Base-by-base conservation (phyloP, 208 protist genomes). In the Acanthamoeba castellanii region DNA sequence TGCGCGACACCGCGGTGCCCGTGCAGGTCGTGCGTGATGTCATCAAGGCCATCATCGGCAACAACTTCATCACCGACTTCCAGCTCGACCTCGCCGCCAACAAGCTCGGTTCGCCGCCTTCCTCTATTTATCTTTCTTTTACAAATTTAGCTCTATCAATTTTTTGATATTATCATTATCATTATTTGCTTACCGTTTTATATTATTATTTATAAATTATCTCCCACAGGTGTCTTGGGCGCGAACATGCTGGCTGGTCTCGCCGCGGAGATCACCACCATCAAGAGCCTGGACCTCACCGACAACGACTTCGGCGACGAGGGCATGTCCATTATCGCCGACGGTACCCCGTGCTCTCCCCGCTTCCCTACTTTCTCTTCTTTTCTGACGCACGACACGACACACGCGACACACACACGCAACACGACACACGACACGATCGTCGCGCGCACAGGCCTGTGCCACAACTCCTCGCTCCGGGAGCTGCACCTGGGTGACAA, bases 231-330 rank as follows among this genome's bases (percentile, higher is more conserved):
- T 66, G 95, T 96, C 74, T 76, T 95, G 59, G 96, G 96, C 45
- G 96, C 96, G 34, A 95, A 93, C 82, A 95, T 95, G 95, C 78
- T 97, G 22, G 72, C 95, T 32, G 88, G 78, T 32, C 52, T 96
- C 27, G 88, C 94, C 34, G 64, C 85, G 47, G 95, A 96, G 37
- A 59, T 97, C 42, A 57, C 87, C 68, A 95, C 94, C 66, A 88
- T 97, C 61, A 34, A 92, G 37, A 64, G 9, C 16, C 61, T 97
- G n/a, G 95, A 97, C 78, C 55, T 96, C 4, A 78, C 78, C 25
- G 94, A 97, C 52, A 97, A 97, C 85, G 96, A 97, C 32, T 96
- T 97, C 57, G 93, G 94, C 34, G 96, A 97, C 61, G 96, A 97
- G 59, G 96, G 96, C 88, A 95, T 97, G 55, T 90, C 95, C 42